Base-by-base conservation (phyloP, 495 filamentous ascomycete genomes). In the Talaromyces wortmannii region DNA sequence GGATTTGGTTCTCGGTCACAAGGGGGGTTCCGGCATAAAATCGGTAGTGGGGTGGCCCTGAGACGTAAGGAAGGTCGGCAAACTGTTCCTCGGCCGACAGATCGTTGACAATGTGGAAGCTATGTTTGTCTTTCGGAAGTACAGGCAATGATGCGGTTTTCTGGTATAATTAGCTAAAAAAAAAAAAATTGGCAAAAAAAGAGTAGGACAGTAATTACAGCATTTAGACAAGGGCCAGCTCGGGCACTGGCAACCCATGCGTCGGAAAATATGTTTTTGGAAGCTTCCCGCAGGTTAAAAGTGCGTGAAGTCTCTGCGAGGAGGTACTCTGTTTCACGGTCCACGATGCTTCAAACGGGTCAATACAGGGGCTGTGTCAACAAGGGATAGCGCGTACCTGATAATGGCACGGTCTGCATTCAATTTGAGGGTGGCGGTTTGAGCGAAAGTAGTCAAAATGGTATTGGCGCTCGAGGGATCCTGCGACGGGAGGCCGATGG, bases 1-100 rank as follows among this genome's bases (percentile, higher is more conserved):
- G 83, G 61, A 89, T 80, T 8, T 83, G 85, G 10, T 76, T 78
- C 5, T 80, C 82, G 0, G 85, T 88, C 5, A 84, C 79, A 29
- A 92, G 76, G 3, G 73, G 71, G 0, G 75, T 78, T 48, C 77
- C 77, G 7, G 76, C 77, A 47, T 73, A 79, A 53, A 75, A 80
- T 48, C 62, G 69, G 49, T 75, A 80, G 31, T 67, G 31, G 0
- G 76, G 78, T 0, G 70, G 59, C 0, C 61, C 67, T 15, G 65
- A 53, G 5, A 81, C 77, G 44, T 78, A 78, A 0, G 70, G 58
- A 3, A 78, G 57, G 0, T 63, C 40, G 17, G 67, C 70, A 49
- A 72, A 81, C 13, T 70, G 67, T 13, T 76, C 70, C 48, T 77
- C 58, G 36, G 70, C 51, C 33, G 57, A 56, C 51, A 80, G 47